Percentiles rank a stretch among this genome's conserved stretches.
These are phyloP conservation scores for Crassisporium funariophilum DNA, from an alignment of 768 basidiomycete genomes.

Conservation along the genomic window DNA sequence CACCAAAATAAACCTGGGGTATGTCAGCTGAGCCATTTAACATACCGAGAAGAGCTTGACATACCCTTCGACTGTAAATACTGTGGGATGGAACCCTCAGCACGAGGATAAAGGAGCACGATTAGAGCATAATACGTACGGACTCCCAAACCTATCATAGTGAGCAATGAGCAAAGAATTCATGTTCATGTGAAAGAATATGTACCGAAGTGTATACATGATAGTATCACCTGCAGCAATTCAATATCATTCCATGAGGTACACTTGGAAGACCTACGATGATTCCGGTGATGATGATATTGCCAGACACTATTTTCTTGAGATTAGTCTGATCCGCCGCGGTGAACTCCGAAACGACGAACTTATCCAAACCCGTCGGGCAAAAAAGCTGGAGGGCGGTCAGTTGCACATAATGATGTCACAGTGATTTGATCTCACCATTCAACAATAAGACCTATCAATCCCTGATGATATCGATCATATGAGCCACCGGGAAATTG, in stretches of 20 bases:
- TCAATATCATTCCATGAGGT: not conserved
- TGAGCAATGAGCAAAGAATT: not conserved
- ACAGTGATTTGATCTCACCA: constrained; percentile 32
- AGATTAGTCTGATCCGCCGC: not conserved
- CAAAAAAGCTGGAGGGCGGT: constrained; percentile 54
- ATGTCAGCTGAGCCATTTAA: constrained; percentile 7
- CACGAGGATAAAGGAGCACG: not conserved
- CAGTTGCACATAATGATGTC: too few species aligned
- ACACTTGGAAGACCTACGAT: constrained; percentile 40
- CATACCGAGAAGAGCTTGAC: constrained; percentile 9
- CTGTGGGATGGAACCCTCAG: constrained; percentile 25
- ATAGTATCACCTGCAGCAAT: constrained; percentile 35
- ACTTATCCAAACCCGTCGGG: constrained; percentile 54
- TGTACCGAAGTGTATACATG: constrained; percentile 46
- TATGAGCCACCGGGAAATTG: constrained; percentile 1
- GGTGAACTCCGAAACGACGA: constrained; percentile 18
- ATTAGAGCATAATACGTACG: constrained; percentile 30
- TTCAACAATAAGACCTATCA: constrained; percentile 53
- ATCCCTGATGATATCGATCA: constrained; percentile 31
- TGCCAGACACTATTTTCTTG: constrained; percentile 42
- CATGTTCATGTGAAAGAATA: not conserved
- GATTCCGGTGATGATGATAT: constrained; percentile 39
- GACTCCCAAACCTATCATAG: constrained; percentile 39
- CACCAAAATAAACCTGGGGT: constrained; percentile 34
- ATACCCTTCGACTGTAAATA: constrained; percentile 49